Evolutionary conservation across 306 rosid genomes (phyloP), one percentile per base, ranked within the genome.

Genomic region (Vigna mungo): DNA sequence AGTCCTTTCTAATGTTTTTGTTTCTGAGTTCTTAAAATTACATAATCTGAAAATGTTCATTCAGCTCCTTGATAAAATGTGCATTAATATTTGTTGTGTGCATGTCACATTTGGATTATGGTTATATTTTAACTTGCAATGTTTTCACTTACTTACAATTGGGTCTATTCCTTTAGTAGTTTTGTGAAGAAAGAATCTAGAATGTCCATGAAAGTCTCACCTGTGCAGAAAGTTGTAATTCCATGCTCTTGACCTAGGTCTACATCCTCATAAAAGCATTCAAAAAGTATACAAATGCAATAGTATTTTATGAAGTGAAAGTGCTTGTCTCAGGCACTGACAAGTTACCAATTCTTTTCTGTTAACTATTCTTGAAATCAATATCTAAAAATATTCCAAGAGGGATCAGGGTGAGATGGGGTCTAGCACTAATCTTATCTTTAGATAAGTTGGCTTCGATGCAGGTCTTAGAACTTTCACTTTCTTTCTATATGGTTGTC

Each of bases 51-150:
- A 69, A 30, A 53, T 25, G 58, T 76, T 68, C 63, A 14, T 20
- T 67, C 41, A 58, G 53, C 36, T 73, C 48, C 67, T 68, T 18
- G 21, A 62, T 76, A 12, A 30, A 53, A 58, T 81, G 52, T 46
- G 37, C 27, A 69, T 78, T 74, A 64, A 51, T 63, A 68, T 82
- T 70, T 78, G 47, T 25, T 63, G 37, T 72, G 39, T 34, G 13
- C 18, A 9, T 48, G 12, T 39, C 23, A 54, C 74, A 68, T 49
- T 59, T 17, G 48, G 76, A 58, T 49, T 52, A 48, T 73, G 63
- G 73, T 63, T 18, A 27, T 34, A 34, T 55, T 47, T 76, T 51
- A 67, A 44, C 75, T 61, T 46, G 37, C 72, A 37, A 20, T 56
- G 58, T 66, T 60, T 54, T 75, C 62, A 49, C 63, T 61, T 72